Conservation (phyloP, 495 filamentous ascomycete genomes). For the Penicillium parvum region DNA sequence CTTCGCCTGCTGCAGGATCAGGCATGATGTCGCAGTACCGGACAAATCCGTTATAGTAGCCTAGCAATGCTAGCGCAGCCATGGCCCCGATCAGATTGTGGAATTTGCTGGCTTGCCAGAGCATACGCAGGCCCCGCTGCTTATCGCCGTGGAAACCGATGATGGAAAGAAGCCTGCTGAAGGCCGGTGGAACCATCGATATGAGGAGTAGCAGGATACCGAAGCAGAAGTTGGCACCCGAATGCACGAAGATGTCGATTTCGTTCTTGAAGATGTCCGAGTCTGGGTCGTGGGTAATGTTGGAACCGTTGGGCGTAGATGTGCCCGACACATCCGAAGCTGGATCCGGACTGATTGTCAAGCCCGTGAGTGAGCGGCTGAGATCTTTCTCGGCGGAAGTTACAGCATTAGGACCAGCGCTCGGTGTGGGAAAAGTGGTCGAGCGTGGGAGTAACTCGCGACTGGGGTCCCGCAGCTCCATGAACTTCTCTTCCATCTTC, state of each 20-base stretch:
- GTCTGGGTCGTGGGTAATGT: slow-evolving; percentile 43
- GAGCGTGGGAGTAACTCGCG: slow-evolving; percentile 9
- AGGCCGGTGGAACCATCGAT: slow-evolving; percentile 86
- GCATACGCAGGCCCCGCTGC: slow-evolving; percentile 73
- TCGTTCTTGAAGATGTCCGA: slow-evolving; percentile 59
- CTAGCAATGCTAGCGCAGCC: slow-evolving; percentile 73
- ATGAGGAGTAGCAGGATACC: slow-evolving; percentile 80
- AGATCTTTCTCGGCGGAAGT: slow-evolving; percentile 17
- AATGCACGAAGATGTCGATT: slow-evolving; percentile 83
- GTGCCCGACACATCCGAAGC: slow-evolving; percentile 13
- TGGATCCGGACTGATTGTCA: slow-evolving; percentile 21
- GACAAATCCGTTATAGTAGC: slow-evolving; percentile 82
- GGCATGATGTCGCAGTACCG: slow-evolving; percentile 86
- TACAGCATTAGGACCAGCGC: not conserved
- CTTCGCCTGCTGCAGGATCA: slow-evolving; percentile 43
- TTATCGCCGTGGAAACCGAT: slow-evolving; percentile 92
- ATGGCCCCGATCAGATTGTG: slow-evolving; percentile 89
- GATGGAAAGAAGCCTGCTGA: slow-evolving; percentile 75
- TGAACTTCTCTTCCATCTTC: slow-evolving; percentile 56
- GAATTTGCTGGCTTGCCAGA: slow-evolving; percentile 89
- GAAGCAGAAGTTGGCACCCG: slow-evolving; percentile 83
- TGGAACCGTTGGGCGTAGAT: slow-evolving; percentile 19
- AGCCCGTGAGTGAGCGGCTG: slow-evolving; percentile 27
- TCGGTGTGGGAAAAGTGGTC: slow-evolving; percentile 15
- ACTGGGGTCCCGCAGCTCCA: slow-evolving; percentile 33